Percentiles rank a stretch among this genome's conserved stretches.
Evolutionary conservation across 2,329 filamentous ascomycete genomes (phyloP).

Genomic region (Paecilomyces sp.): DNA sequence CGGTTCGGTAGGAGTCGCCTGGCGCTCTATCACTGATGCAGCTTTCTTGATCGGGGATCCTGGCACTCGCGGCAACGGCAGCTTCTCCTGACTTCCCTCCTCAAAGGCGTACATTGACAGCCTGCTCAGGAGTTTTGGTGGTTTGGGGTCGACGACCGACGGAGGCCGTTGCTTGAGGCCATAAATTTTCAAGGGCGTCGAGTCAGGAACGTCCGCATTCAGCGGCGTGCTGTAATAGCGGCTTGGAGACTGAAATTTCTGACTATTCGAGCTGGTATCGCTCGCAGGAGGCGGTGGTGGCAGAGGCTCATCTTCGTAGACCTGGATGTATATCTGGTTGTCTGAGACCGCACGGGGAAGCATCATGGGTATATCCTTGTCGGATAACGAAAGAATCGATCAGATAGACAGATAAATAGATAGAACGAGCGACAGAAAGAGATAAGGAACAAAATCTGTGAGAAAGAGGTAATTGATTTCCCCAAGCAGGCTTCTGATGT

Average conservation of each 20-base stretch:
- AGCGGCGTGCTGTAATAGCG: constrained; percentile 29
- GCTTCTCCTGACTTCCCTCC: constrained; percentile 3
- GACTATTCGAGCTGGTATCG: not conserved
- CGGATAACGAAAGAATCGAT: not conserved
- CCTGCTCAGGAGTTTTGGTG: constrained; percentile 20
- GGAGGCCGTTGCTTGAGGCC: constrained; percentile 26
- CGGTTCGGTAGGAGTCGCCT: not conserved
- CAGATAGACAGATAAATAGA: not conserved
- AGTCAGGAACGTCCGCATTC: constrained; percentile 17
- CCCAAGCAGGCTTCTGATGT: not conserved
- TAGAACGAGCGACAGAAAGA: not conserved
- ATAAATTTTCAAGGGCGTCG: constrained; percentile 25
- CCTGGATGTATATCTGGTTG: not conserved
- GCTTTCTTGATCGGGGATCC: not conserved
- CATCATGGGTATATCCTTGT: not conserved
- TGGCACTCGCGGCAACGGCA: not conserved
- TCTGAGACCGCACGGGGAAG: not conserved
- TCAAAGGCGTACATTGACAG: constrained; percentile 26
- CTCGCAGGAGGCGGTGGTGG: not conserved
- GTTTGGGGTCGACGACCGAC: constrained; percentile 19
- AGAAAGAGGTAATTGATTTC: not conserved
- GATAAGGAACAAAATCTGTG: not conserved
- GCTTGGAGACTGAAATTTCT: not conserved
- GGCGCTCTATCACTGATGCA: not conserved
- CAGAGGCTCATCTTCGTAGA: not conserved